phyloP scores from a whole-genome alignment of 352 stramenopile species.

The Nothophytophthora sp. region DNA sequence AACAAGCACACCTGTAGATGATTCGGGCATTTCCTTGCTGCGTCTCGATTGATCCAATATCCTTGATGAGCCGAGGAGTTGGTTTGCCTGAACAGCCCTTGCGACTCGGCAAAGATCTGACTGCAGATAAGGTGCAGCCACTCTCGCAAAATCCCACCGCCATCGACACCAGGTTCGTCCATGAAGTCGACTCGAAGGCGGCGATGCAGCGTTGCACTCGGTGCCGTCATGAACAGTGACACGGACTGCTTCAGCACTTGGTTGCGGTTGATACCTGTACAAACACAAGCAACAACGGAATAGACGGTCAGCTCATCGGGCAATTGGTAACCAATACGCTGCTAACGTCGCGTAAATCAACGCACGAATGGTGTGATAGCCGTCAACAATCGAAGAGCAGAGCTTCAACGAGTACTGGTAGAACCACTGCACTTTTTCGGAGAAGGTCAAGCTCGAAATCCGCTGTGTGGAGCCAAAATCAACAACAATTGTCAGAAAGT shows the following conservation, averaged over 20 bases:
- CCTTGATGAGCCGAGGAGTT: conserved; percentile 46
- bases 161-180: conserved; percentile 75
- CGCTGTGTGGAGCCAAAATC: conserved; percentile 34
- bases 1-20: conserved; percentile 39
- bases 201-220: conserved; percentile 48
- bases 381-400: conserved; percentile 49
- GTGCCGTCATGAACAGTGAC: conserved; percentile 52
- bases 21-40: conserved; percentile 17
- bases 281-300: neutral
- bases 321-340: neutral
- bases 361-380: conserved; percentile 72
- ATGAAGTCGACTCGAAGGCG: conserved; percentile 88
- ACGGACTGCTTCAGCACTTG: conserved; percentile 73
- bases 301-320: neutral
- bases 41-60: conserved; percentile 65
- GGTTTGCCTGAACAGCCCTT: conserved; percentile 51
- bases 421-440: conserved; percentile 69
- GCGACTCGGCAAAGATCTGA: conserved; percentile 53
- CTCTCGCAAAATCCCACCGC: conserved; percentile 76
- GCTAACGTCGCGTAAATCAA: too few relatives aligned
- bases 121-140: conserved; percentile 78
- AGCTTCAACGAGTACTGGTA: conserved; percentile 66
- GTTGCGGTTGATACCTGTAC: conserved; percentile 63
- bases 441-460: conserved; percentile 45
- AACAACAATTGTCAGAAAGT: neutral